A percentile compares a stretch with the other conserved stretches of the same genome.
Conservation (phyloP, 2,329 filamentous ascomycete species). For the Aspergillus ustus region DNA sequence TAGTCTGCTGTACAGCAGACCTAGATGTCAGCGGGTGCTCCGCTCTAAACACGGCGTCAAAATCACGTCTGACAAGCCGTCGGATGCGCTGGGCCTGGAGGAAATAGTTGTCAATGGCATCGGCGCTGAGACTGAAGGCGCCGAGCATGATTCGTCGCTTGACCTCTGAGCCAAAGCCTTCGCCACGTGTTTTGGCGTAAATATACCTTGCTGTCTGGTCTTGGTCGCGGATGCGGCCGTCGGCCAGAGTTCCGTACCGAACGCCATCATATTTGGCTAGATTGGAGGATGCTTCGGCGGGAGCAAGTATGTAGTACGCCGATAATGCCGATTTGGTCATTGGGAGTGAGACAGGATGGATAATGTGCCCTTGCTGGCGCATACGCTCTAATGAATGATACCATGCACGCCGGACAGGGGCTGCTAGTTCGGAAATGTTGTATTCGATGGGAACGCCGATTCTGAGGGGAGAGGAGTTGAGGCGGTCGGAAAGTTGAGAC, state of each 20-base stretch:
- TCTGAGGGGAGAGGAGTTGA: conserved; percentile 42
- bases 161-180: conserved; percentile 82
- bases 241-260: conserved; percentile 74
- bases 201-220: conserved; percentile 57
- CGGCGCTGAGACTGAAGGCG: conserved; percentile 85
- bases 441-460: conserved; percentile 75
- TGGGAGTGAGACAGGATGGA: conserved; percentile 80
- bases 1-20: conserved; percentile 4
- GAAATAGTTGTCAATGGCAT: conserved; percentile 95
- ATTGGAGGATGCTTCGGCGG: conserved; percentile 94
- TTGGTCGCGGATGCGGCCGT: conserved; percentile 54
- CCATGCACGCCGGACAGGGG: conserved; percentile 73
- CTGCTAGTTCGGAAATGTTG: conserved; percentile 80
- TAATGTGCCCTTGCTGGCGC: conserved; percentile 66
- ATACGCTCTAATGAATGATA: conserved; percentile 63
- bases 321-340: conserved; percentile 83
- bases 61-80: conserved; percentile 81
- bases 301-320: conserved; percentile 93
- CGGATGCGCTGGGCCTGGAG: conserved; percentile 89
- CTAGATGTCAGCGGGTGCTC: conserved; percentile 65
- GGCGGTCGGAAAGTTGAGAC: conserved; percentile 27
- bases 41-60: conserved; percentile 75
- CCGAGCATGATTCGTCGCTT: conserved; percentile 85
- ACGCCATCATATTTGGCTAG: conserved; percentile 96
- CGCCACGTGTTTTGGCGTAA: conserved; percentile 75